Base-by-base conservation (phyloP, 768 basidiomycete species). In the Tulasnella sp. region DNA sequence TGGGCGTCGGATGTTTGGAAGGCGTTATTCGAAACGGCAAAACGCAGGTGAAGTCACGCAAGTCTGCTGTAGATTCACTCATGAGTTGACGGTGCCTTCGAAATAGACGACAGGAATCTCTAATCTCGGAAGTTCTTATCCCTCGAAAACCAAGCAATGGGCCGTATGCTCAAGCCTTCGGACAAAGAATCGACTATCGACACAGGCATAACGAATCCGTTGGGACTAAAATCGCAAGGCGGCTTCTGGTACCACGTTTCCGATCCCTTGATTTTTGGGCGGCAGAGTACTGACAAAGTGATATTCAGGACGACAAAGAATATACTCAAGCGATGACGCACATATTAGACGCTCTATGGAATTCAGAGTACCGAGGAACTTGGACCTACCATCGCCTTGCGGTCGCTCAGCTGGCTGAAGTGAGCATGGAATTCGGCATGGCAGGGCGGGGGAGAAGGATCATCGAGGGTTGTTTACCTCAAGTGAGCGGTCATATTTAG, bases 1-100 rank as follows among this genome's bases (percentile, higher is more conserved):
- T 94, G 93, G 92, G 87, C 89, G 22, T 82, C 83, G 64, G 86
- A 89, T 77, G 84, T 93, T 62, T 94, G 92, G 93, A 86, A 91
- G 77, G 85, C 91, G 69, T 81, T 94, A 34, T 84, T 83, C 14
- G 79, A 92, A 73, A 85, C 89, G 29, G 85, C 88, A 14, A 87
- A 86, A 72, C 87, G 92, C 69, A 85, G 88, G 92, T 90, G 77
- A 47, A 81, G 78, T 65, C 74, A 63, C 17, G 32, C 72, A 47
- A 29, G 26, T 19, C 19, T 72, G 71, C n/a, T n/a, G n/a, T n/a
- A n/a, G n/a, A n/a, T n/a, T n/a, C n/a, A n/a, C n/a, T n/a, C n/a
- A n/a, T n/a, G n/a, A n/a, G 19, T 35, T 26, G 40, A n/a, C n/a
- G n/a, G n/a, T n/a, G n/a, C n/a, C n/a, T 22, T 35, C 0, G 6